Conservation (phyloP, 2,329 filamentous ascomycete genomes). For the Pseudogymnoascus sp. region DNA sequence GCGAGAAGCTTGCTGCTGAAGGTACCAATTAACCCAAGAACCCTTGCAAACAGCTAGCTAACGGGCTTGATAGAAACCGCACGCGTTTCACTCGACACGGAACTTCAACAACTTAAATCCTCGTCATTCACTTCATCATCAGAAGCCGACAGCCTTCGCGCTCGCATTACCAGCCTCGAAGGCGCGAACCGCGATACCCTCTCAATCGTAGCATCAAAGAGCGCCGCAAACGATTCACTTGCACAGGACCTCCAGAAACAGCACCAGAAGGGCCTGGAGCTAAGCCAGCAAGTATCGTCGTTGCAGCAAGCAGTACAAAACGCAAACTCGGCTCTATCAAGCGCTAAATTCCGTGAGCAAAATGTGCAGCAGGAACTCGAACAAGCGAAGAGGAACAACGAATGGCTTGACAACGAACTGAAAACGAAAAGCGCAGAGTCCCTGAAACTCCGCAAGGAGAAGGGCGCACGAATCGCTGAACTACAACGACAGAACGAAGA, state of each 20-base stretch:
- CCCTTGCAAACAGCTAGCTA: slow-evolving; percentile 14
- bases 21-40: slow-evolving; percentile 40
- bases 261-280: slow-evolving; percentile 77
- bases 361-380: slow-evolving; percentile 85
- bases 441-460: slow-evolving; percentile 88
- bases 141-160: slow-evolving; percentile 66
- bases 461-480: slow-evolving; percentile 79
- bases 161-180: slow-evolving; percentile 79
- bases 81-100: slow-evolving; percentile 67
- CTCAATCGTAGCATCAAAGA: slow-evolving; percentile 82
- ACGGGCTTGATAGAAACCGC: slow-evolving; percentile 54
- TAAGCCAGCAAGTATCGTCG: slow-evolving; percentile 71
- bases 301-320: slow-evolving; percentile 79
- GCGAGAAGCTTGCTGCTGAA: slow-evolving; percentile 73
- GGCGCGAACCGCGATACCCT: slow-evolving; percentile 87
- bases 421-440: slow-evolving; percentile 84
- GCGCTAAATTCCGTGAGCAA: slow-evolving; percentile 83
- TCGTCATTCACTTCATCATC: slow-evolving; percentile 65
- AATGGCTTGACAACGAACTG: slow-evolving; percentile 87
- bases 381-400: slow-evolving; percentile 77
- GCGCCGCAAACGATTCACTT: slow-evolving; percentile 74
- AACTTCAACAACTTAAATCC: slow-evolving; percentile 70
- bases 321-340: slow-evolving; percentile 69
- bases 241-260: slow-evolving; percentile 80
- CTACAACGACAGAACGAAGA: slow-evolving; percentile 87